Evolutionary conservation across 2,329 filamentous ascomycete genomes (phyloP), one percentile per base, ranked within the genome.

Genomic region (Trichoderma sp.): DNA sequence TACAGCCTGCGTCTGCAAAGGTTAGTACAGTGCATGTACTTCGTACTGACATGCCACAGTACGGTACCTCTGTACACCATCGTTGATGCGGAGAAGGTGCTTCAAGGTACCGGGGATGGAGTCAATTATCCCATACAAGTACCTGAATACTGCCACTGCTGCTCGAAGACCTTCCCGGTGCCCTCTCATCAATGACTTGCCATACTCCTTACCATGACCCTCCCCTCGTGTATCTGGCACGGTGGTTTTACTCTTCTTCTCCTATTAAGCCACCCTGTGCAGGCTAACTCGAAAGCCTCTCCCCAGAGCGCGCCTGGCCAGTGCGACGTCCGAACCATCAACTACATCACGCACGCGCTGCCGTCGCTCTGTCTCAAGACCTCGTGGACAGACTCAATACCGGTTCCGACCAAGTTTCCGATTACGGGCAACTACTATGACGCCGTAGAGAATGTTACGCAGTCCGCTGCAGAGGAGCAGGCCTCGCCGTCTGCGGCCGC

Each of bases 341-440:
- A 94, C 78, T 93, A 94, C 78, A 92, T 94, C 70, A 94, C 91
- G 12, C 90, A 94, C 72, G 88, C 87, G 2, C 80, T 94, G 45
- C 90, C 90, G 12, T 90, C 92, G 76, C 90, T 91, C 80, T 94
- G 92, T 75, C 82, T 92, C 25, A 87, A 86, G 58, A 88, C 87
- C n/a, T 83, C 84, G 48, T 89, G 88, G 82, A 78, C 82, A 19
- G 78, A 74, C 66, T 70, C 75, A 15, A 71, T 73, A 3, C 65
- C 75, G 25, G 59, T 42, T 4, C 52, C 68, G 13, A 69, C 67
- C 25, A 45, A n/a, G 48, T 48, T 34, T 32, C 57, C 61, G 32
- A 25, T 29, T 45, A 53, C 60, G 9, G 57, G 37, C 15, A 27
- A 25, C 42, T 37, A 61, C 17, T 15, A 59, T 34, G 53, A 37